These are phyloP conservation scores for Ceratocystis huliohia DNA, from an alignment of 2,329 filamentous ascomycete genomes.

Conservation along the genomic window DNA sequence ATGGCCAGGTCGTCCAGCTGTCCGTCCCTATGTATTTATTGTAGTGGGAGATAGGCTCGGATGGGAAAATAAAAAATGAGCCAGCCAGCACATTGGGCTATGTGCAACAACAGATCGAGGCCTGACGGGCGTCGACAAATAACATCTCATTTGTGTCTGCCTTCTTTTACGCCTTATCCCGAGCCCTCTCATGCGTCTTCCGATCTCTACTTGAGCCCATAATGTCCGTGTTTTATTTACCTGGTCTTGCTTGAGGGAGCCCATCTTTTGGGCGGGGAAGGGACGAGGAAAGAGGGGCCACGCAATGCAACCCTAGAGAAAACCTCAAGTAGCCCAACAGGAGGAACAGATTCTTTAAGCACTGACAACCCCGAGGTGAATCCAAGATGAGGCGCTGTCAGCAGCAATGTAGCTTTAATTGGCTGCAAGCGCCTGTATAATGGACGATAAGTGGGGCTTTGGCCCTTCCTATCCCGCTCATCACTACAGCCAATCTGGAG, in stretches of 20 bases:
- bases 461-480: background rate
- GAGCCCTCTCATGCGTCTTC: too few relatives aligned
- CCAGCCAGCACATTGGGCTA: too few relatives aligned
- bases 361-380: background rate
- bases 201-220: too few relatives aligned
- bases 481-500: background rate
- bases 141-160: too few relatives aligned
- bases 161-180: too few relatives aligned
- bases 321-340: background rate
- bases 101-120: too few relatives aligned
- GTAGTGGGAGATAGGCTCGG: background rate
- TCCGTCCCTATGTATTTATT: background rate
- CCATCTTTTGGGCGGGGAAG: background rate
- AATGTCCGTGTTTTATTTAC: too few relatives aligned
- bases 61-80: too few relatives aligned
- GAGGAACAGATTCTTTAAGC: background rate
- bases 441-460: background rate
- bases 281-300: background rate
- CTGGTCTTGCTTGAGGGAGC: too few relatives aligned
- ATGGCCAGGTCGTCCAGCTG: background rate
- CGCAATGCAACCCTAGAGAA: background rate
- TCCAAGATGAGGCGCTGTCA: background rate
- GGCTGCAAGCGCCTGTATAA: background rate
- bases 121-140: too few relatives aligned
- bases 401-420: background rate